Base-by-base conservation (phyloP, 1,284 basidiomycete genomes). In the Cystobasidium sp. region DNA sequence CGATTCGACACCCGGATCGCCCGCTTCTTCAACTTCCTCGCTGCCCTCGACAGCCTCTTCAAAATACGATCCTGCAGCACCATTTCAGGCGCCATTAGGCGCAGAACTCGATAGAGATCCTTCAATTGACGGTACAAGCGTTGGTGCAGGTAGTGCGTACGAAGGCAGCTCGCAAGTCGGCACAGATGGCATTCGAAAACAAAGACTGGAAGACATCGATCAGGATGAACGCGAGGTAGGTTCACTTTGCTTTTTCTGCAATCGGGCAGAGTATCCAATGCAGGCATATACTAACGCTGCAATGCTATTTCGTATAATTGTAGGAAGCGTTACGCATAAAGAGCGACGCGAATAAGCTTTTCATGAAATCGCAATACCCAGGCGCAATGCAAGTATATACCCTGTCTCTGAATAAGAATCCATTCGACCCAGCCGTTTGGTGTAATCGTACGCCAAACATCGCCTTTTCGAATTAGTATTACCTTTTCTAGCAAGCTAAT, bases 301-400 rank as follows among this genome's bases (percentile, higher is more conserved):
- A 3, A 58, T 58, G 55, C 55, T 58, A 12, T 20, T 58, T 58
- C 55, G 31, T 31, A 24, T 22, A 22, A 22, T 64, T 46, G 6
- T 16, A 80, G 80, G 69, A 75, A 63, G 79, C 80, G 9, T 76
- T 81, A 18, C 51, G 75, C 31, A 76, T 95, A 74, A 97, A 97
- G 83, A 86, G 85, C 8, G 86, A 90, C 77, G 94, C 94, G 12
- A 97, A 97, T 84, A 89, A 90, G 79, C 91, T 92, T 4, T 97
- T 96, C 81, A 84, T 72, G 41, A 41, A 72, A 44, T 77, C 77
- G 9, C 70, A 74, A 44, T 80, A 80, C 72, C 77, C 77, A 18
- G 72, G 74, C n/a, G 77, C 80, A 4, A 76, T 80, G 52, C 78
- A 81, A 67, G 61, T 81, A 31, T 81, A 81, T 77, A 81, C 80